A percentile compares a stretch with the other conserved stretches of the same genome.
phyloP scores from a whole-genome alignment of 805 yeast genomes.

The Clavispora phyllophila region DNA sequence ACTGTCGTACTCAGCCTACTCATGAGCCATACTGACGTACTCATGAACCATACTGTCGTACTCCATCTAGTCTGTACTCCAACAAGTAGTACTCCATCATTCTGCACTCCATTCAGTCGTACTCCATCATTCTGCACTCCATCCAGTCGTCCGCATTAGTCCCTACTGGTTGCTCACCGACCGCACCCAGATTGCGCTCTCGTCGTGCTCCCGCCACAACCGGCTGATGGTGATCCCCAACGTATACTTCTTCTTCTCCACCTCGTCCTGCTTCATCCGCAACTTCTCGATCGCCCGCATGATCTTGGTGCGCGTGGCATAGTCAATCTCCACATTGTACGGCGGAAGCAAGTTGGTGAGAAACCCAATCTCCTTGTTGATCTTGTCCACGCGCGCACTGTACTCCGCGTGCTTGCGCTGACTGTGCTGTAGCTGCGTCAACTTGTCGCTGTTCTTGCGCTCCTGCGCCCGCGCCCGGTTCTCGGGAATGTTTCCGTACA shows the following conservation, averaged over 20 bases:
- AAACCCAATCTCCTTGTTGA: slow-evolving; percentile 36
- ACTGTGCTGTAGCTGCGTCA: slow-evolving; percentile 9
- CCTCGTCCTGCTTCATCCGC: slow-evolving; percentile 35
- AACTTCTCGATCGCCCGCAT: slow-evolving; percentile 37
- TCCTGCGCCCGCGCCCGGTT: slow-evolving; percentile 9
- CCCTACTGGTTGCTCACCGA: slow-evolving; percentile 12
- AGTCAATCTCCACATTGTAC: slow-evolving; percentile 39
- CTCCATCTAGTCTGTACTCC: too few species aligned
- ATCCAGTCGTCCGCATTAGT: too few species aligned
- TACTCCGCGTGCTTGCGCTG: slow-evolving; percentile 35
- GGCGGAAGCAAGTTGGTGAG: slow-evolving; percentile 39
- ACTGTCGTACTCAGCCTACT: too few species aligned
- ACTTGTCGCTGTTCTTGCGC: slow-evolving; percentile 8
- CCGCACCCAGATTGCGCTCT: slow-evolving; percentile 40
- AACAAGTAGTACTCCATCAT: too few species aligned
- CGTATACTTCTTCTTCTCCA: slow-evolving; percentile 36
- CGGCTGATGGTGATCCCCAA: slow-evolving; percentile 40
- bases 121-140: too few species aligned
- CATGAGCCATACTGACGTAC: too few species aligned
- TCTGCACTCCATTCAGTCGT: too few species aligned
- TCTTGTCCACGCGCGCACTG: slow-evolving; percentile 27
- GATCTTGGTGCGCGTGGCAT: slow-evolving; percentile 36
- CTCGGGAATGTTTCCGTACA: slow-evolving; percentile 17
- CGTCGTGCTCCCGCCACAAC: slow-evolving; percentile 39
- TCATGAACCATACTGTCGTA: too few species aligned